phyloP scores from a whole-genome alignment of 2,329 filamentous ascomycete genomes.

The Tothia fuscella region DNA sequence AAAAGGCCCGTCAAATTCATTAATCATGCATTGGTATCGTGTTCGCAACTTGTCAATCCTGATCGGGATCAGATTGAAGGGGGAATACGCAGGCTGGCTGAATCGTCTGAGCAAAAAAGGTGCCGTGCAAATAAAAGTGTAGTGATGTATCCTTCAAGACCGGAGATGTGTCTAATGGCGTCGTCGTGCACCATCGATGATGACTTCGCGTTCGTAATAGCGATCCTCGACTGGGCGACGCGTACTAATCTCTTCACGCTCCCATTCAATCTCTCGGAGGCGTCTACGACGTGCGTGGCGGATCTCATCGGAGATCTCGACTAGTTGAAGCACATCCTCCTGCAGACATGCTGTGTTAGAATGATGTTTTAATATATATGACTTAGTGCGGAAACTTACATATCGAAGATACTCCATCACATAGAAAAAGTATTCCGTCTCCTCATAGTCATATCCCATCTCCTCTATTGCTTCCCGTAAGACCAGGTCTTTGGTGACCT shows the following conservation, averaged over 20 bases:
- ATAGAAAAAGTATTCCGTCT: conserved; percentile 83
- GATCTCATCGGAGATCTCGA: conserved; percentile 73
- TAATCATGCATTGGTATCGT: too few species aligned
- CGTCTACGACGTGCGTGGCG: conserved; percentile 50
- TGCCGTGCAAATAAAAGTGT: too few species aligned
- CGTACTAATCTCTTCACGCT: conserved; percentile 38
- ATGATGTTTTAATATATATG: conserved; percentile 4
- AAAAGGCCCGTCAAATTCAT: too few species aligned
- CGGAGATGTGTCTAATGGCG: conserved; percentile 17
- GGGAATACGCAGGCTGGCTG: too few species aligned
- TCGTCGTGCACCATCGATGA: conserved; percentile 42
- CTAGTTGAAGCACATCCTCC: conserved; percentile 79
- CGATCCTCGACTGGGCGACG: conserved; percentile 41
- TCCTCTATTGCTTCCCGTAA: conserved; percentile 75
- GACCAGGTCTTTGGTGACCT: conserved; percentile 89
- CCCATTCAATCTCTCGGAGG: conserved; percentile 50
- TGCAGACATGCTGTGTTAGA: conserved; percentile 32
- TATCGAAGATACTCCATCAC: conserved; percentile 82
- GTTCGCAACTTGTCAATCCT: too few species aligned
- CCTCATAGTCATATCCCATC: conserved; percentile 77
- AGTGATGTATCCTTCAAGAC: too few species aligned
- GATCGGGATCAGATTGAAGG: too few species aligned
- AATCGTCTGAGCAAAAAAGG: too few species aligned
- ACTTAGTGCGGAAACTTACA: conserved; percentile 44
- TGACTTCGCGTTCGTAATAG: conserved; percentile 55